phyloP scores from a whole-genome alignment of 169 alveolate species.

The Plasmodium vinckei region DNA sequence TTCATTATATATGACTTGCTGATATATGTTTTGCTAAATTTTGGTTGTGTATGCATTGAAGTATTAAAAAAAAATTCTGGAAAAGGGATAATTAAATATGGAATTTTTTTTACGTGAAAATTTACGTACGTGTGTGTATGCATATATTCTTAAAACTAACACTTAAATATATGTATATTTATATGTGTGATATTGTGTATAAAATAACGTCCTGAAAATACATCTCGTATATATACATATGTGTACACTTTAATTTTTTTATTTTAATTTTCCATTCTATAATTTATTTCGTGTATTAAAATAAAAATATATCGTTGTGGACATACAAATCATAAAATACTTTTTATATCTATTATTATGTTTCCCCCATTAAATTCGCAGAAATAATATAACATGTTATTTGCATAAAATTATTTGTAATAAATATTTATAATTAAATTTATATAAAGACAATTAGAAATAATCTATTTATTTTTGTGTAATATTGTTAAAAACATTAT shows the following conservation, averaged over 20 bases:
- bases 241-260: constrained; percentile 21
- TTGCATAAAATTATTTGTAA: constrained; percentile 25
- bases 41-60: constrained; percentile 53
- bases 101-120: constrained; percentile 5
- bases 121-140: constrained; percentile 15
- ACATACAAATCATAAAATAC: too few relatives aligned
- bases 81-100: constrained; percentile 14
- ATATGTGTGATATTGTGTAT: background rate
- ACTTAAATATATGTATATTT: constrained; percentile 12
- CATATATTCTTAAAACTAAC: constrained; percentile 13
- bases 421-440: constrained; percentile 52
- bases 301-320: background rate
- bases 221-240: constrained; percentile 4
- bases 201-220: too few relatives aligned
- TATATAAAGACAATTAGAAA: constrained; percentile 70
- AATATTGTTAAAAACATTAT: constrained; percentile 31
- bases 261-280: constrained; percentile 22
- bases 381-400: constrained; percentile 31
- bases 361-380: background rate
- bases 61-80: constrained; percentile 17
- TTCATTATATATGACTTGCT: constrained; percentile 11
- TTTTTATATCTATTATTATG: too few relatives aligned
- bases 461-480: constrained; percentile 44
- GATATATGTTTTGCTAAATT: constrained; percentile 3
- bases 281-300: constrained; percentile 23